Evolutionary conservation across 768 basidiomycete species (phyloP).

Genomic region (Cyclocybe cylindracea): DNA sequence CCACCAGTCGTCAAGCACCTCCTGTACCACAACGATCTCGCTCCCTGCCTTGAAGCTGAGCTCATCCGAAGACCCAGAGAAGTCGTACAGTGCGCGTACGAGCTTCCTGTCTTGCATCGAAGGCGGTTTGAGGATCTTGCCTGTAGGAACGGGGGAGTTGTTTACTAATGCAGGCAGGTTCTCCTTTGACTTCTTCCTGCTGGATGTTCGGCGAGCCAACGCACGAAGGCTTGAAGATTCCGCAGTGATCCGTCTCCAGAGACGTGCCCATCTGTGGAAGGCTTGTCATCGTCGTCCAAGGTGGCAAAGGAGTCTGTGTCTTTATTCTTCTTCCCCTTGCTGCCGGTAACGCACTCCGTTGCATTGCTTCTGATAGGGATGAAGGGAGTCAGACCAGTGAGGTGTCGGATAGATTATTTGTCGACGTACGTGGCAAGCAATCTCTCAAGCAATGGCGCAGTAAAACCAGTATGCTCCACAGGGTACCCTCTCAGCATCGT

Average conservation of each 20-base stretch:
- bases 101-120: slow-evolving; percentile 52
- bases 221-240: slow-evolving; percentile 29
- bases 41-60: slow-evolving; percentile 74
- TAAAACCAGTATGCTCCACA: no score
- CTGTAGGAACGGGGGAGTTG: slow-evolving; percentile 1
- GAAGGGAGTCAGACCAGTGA: no score
- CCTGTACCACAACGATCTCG: slow-evolving; percentile 73
- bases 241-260: slow-evolving; percentile 22
- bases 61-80: slow-evolving; percentile 75
- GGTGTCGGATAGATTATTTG: no score
- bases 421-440: no score
- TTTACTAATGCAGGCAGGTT: slow-evolving; percentile 9
- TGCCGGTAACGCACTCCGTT: slow-evolving; percentile 52
- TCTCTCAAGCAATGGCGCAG: no score
- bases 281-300: slow-evolving; percentile 47
- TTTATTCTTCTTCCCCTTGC: slow-evolving; percentile 55
- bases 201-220: slow-evolving; percentile 27
- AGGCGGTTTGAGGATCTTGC: slow-evolving; percentile 47
- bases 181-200: slow-evolving; percentile 37
- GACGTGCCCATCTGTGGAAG: slow-evolving; percentile 18
- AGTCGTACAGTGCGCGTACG: slow-evolving; percentile 76
- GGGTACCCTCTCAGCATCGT: no score
- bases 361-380: no score
- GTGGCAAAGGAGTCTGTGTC: slow-evolving; percentile 60
- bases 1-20: slow-evolving; percentile 92